Evolutionary conservation across 257 asterid genomes (phyloP), one percentile per base, ranked within the genome.

Genomic region (Echites panduratus): DNA sequence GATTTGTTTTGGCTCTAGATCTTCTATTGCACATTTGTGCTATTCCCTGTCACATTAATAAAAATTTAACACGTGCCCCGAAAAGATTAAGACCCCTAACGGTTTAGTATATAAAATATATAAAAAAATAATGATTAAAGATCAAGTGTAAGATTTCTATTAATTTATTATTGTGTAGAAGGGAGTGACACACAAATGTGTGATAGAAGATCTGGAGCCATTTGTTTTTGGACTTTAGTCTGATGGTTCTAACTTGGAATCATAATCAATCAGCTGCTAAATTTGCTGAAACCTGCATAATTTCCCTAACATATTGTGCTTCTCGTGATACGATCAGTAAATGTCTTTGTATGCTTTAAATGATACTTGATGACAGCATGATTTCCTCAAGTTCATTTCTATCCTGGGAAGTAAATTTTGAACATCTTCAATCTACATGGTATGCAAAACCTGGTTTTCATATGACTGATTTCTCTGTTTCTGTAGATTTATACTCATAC

Each of bases 401-500:
- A 20, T 64, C 19, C 16, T 38, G 29, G 27, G 48, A 32, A 38
- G 49, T 8, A 3, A 7, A 38, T 48, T 64, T 64, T 64, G 8
- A 19, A 41, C 29, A 38, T 17, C 19, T 14, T 20, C 49, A 64
- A 38, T 64, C 69, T 20, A 38, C 3, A 64, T 38, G 49, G 9
- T 64, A 19, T 38, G 43, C 24, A 5, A 35, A 35, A 63, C 45
- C 16, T 1, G 14, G 45, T 1, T 20, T 32, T 63, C 22, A 40
- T 20, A 64, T 64, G 5, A 64, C 44, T 38, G 69, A 2, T 64
- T 59, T 64, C 47, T 76, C 66, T 76, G 75, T 59, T 70, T 76
- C 35, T 20, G 4, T 64, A 64, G 69, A 17, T 38, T 16, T 10
- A 35, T 20, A 17, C 68, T 62, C 44, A 62, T 32, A 32, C 40